Evolutionary conservation across 1,284 basidiomycete species (phyloP).

Genomic region (Xanthoconium separans): DNA sequence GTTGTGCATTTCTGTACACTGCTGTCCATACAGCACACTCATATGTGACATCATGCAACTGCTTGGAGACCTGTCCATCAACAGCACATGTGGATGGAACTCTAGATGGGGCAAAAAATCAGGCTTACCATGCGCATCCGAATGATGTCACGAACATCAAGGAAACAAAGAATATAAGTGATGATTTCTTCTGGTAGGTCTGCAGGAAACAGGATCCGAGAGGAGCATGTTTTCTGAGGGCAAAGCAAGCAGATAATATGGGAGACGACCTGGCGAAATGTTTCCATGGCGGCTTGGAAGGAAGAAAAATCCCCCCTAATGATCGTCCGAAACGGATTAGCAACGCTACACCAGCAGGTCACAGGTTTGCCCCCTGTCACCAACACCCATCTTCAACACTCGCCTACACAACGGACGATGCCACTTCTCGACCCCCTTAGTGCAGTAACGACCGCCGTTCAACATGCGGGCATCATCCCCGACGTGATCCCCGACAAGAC

Average conservation of each 20-base stretch:
- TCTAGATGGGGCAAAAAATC: not conserved
- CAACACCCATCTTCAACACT: not conserved
- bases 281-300: too few relatives aligned
- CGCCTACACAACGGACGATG: slow-evolving; percentile 11
- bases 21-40: not conserved
- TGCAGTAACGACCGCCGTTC: slow-evolving; percentile 40
- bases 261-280: too few relatives aligned
- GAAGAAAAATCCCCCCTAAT: too few relatives aligned
- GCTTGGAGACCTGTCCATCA: not conserved
- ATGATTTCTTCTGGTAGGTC: too few relatives aligned
- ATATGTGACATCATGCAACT: not conserved
- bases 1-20: not conserved
- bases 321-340: too few relatives aligned
- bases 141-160: too few relatives aligned
- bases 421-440: slow-evolving; percentile 40
- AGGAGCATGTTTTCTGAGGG: too few relatives aligned
- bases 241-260: too few relatives aligned
- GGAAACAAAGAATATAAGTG: too few relatives aligned
- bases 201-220: too few relatives aligned
- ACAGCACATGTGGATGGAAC: not conserved
- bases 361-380: slow-evolving; percentile 10
- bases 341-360: slow-evolving; percentile 10
- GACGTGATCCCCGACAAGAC: slow-evolving; percentile 48
- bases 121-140: not conserved
- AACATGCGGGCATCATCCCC: slow-evolving; percentile 49